Conservation (phyloP, 176 grass and related monocot species). For the Musa itinerans region DNA sequence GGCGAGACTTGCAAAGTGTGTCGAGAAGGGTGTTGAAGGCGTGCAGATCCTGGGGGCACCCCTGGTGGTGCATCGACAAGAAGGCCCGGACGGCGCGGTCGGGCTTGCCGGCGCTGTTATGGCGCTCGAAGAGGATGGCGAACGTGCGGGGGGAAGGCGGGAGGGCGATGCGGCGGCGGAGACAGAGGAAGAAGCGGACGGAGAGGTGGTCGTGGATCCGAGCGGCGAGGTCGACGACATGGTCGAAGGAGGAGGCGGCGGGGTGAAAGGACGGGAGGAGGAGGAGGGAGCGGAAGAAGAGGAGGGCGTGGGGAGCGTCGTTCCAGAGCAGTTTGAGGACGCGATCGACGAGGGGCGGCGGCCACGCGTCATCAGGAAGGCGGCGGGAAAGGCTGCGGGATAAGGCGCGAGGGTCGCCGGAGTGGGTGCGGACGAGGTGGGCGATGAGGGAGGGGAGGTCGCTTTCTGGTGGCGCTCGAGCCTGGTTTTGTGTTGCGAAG, state of each 20-base stretch:
- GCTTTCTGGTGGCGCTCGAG: not conserved
- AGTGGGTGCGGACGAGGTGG: constrained; percentile 34
- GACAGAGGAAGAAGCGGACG: constrained; percentile 48
- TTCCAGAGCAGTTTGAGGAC: constrained; percentile 76
- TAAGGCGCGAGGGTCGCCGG: constrained; percentile 13
- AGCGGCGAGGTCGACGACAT: constrained; percentile 68
- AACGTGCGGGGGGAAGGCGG: constrained; percentile 65
- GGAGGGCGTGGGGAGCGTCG: constrained; percentile 62
- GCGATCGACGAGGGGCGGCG: constrained; percentile 31
- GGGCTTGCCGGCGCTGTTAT: constrained; percentile 49
- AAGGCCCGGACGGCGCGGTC: constrained; percentile 72
- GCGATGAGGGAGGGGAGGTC: constrained; percentile 36
- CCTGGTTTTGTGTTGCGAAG: too few species aligned
- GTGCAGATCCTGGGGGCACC: constrained; percentile 49
- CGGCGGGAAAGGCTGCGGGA: constrained; percentile 26
- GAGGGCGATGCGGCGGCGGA: constrained; percentile 41
- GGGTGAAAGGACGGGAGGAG: constrained; percentile 38
- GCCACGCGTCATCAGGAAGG: constrained; percentile 18
- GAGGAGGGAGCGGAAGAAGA: constrained; percentile 83
- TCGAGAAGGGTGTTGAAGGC: constrained; percentile 82
- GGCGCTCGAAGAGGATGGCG: constrained; percentile 62
- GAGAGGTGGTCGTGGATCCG: constrained; percentile 41
- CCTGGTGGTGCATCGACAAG: constrained; percentile 60
- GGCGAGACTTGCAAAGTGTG: constrained; percentile 55
- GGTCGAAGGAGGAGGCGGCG: constrained; percentile 52